Evolutionary conservation across 495 filamentous ascomycete genomes (phyloP).

Genomic region (Lepidopterella palustris): DNA sequence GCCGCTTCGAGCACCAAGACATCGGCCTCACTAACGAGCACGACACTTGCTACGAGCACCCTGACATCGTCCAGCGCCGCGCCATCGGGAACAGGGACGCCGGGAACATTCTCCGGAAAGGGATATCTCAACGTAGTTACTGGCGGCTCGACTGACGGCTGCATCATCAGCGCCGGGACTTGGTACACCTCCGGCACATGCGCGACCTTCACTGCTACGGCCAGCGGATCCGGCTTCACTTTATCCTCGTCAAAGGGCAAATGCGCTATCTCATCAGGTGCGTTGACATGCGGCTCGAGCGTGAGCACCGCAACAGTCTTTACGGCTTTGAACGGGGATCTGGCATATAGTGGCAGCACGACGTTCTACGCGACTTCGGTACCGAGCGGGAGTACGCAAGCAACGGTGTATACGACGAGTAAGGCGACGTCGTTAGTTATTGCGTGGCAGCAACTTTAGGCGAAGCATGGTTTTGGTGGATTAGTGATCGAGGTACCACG

Average conservation of each 20-base stretch:
- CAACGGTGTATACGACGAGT: conserved; percentile 22
- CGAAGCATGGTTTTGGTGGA: no score
- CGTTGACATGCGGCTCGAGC: conserved; percentile 26
- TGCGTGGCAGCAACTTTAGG: conserved; percentile 21
- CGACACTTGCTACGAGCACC: conserved; percentile 17
- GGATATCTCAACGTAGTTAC: conserved; percentile 56
- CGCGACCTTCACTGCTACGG: conserved; percentile 54
- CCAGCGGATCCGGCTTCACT: conserved; percentile 27
- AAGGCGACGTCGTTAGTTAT: conserved; percentile 7
- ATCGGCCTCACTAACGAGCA: no score
- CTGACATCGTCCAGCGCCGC: conserved; percentile 30
- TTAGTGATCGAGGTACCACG: no score
- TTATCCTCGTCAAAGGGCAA: conserved; percentile 32
- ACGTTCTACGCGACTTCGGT: conserved; percentile 31
- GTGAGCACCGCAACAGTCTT: conserved; percentile 28
- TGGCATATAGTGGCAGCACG: conserved; percentile 26
- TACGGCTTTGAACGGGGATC: conserved; percentile 13
- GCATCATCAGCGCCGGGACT: conserved; percentile 60
- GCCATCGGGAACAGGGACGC: conserved; percentile 39
- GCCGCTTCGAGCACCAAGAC: conserved; percentile 16
- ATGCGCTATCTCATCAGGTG: conserved; percentile 31
- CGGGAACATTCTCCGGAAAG: conserved; percentile 46
- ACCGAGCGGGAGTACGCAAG: conserved; percentile 29
- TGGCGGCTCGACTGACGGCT: conserved; percentile 50
- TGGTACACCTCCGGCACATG: conserved; percentile 68